These are phyloP conservation scores for Paramecium sexaurelia DNA, from an alignment of 73 alveolate genomes.

Conservation along the genomic window DNA sequence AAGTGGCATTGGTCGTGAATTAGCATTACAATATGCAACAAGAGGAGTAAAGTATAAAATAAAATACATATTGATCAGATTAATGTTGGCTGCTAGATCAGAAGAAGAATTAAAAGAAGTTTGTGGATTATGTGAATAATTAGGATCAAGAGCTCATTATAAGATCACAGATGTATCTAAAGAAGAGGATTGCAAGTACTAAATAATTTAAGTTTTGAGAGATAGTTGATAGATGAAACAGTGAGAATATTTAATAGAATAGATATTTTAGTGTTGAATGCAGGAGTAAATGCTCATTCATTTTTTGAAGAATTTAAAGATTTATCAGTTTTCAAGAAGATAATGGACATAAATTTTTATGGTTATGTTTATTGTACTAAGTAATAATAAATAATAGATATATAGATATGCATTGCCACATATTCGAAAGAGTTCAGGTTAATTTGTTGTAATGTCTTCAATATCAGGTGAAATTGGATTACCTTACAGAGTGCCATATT, in stretches of 20 bases:
- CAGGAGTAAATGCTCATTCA: constrained; percentile 86
- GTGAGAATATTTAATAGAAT: constrained; percentile 41
- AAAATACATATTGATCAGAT: background rate
- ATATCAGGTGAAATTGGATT: constrained; percentile 87
- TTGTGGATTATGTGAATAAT: constrained; percentile 15
- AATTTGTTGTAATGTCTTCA: constrained; percentile 81
- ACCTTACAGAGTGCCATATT: constrained; percentile 83
- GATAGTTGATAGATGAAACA: constrained; percentile 44
- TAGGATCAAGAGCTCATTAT: constrained; percentile 58
- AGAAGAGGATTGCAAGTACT: constrained; percentile 76
- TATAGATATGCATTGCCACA: constrained; percentile 73
- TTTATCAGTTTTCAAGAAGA: constrained; percentile 63
- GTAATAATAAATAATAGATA: background rate
- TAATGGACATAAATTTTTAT: constrained; percentile 81
- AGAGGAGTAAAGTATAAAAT: constrained; percentile 62
- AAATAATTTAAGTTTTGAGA: background rate
- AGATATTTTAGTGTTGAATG: constrained; percentile 69
- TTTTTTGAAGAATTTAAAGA: constrained; percentile 77
- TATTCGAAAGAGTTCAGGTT: constrained; percentile 74
- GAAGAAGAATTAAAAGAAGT: constrained; percentile 64
- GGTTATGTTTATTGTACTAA: constrained; percentile 77
- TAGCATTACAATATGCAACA: constrained; percentile 78
- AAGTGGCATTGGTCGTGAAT: constrained; percentile 84
- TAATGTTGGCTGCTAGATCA: constrained; percentile 74
- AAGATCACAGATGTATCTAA: constrained; percentile 66